phyloP scores from a whole-genome alignment of 1,284 basidiomycete genomes.

The Ustilago curta region DNA sequence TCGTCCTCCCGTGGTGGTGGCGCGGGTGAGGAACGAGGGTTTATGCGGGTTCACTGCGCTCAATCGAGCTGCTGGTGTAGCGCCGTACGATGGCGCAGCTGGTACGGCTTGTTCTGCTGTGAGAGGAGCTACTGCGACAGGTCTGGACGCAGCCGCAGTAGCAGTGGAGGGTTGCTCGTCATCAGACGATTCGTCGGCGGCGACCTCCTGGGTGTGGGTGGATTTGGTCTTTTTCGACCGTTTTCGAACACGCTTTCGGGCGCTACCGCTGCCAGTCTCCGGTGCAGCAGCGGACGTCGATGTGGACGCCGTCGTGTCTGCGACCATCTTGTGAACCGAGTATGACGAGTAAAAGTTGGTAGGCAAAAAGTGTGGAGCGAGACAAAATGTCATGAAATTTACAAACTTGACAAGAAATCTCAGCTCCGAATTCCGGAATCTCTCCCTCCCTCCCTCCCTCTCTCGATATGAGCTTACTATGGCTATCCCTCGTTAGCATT shows the following conservation, averaged over 20 bases:
- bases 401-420: neutral
- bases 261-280: neutral
- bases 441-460: no score
- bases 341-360: neutral
- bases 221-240: constrained; percentile 18
- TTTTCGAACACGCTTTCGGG: constrained; percentile 33
- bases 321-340: constrained; percentile 7
- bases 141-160: neutral
- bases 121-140: neutral
- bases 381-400: neutral
- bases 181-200: constrained; percentile 8
- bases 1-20: constrained; percentile 23
- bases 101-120: neutral
- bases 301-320: constrained; percentile 2
- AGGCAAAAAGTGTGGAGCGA: neutral
- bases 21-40: constrained; percentile 44
- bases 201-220: neutral
- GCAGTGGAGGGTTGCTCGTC: constrained; percentile 9
- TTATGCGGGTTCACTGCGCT: constrained; percentile 49
- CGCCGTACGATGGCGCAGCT: neutral
- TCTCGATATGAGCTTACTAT: no score
- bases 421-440: no score
- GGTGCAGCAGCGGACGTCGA: constrained; percentile 18
- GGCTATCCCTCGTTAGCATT: no score
- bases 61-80: neutral